A percentile compares a stretch with the other conserved stretches of the same genome.
phyloP scores from a whole-genome alignment of 2,329 filamentous ascomycete genomes.

The Epichloe gansuensis region DNA sequence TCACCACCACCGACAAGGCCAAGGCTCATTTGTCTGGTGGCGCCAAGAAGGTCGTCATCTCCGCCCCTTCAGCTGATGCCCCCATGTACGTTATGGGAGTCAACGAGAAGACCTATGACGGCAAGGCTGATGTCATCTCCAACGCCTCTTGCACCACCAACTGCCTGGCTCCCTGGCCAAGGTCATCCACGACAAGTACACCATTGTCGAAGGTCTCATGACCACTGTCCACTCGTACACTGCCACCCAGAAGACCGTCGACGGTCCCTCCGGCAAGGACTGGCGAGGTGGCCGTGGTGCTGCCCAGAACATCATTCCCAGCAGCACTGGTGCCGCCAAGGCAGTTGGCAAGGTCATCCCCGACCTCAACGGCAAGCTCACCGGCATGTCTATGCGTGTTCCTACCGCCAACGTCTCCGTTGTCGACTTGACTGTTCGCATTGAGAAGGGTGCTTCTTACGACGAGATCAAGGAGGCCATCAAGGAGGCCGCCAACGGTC shows the following conservation, averaged over 20 bases:
- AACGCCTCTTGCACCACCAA: slow-evolving; percentile 99
- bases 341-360: slow-evolving; percentile 99
- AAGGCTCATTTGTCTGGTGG: slow-evolving; percentile 87
- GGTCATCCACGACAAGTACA: slow-evolving; percentile 98
- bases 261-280: slow-evolving; percentile 95
- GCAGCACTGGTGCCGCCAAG: slow-evolving; percentile 98
- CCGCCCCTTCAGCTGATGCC: slow-evolving; percentile 83
- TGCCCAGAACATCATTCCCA: slow-evolving; percentile 99
- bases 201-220: slow-evolving; percentile 97
- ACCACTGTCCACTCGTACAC: slow-evolving; percentile 99
- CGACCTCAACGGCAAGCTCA: slow-evolving; percentile 96
- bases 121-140: slow-evolving; percentile 85
- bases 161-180: slow-evolving; percentile 99
- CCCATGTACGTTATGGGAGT: slow-evolving; percentile 99
- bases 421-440: slow-evolving; percentile 88
- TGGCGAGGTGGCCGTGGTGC: slow-evolving; percentile 98
- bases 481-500: slow-evolving; percentile 74
- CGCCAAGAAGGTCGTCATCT: slow-evolving; percentile 97
- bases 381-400: slow-evolving; percentile 99
- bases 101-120: slow-evolving; percentile 90
- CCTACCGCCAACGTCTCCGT: slow-evolving; percentile 98
- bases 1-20: slow-evolving; percentile 97
- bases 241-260: slow-evolving; percentile 98
- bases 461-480: slow-evolving; percentile 87
- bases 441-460: slow-evolving; percentile 80